Conservation (phyloP, 164 flowering plant species). For the Vitis cinerea region DNA sequence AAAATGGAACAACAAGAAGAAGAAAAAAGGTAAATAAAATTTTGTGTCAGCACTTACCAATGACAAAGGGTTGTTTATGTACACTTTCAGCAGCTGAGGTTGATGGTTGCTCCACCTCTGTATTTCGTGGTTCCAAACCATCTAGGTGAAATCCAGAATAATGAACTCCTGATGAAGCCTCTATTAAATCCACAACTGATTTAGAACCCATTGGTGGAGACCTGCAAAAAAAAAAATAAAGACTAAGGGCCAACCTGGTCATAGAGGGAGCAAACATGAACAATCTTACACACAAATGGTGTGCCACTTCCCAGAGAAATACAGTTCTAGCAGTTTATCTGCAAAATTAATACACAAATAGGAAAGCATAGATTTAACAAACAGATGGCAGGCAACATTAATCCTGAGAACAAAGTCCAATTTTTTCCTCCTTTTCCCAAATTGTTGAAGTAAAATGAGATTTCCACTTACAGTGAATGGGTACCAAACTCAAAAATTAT, state of each 20-base stretch:
- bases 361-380: too few relatives aligned
- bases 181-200: constrained; percentile 70
- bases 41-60: constrained; percentile 51
- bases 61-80: constrained; percentile 77
- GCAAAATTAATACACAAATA: too few relatives aligned
- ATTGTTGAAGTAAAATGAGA: too few relatives aligned
- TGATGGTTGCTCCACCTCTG: constrained; percentile 46
- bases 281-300: neutral
- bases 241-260: neutral
- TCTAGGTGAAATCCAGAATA: constrained; percentile 88
- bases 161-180: constrained; percentile 78
- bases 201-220: constrained; percentile 56
- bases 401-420: too few relatives aligned
- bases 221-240: constrained; percentile 17
- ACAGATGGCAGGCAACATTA: too few relatives aligned
- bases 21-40: neutral
- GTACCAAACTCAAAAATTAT: too few relatives aligned
- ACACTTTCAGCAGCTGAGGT: constrained; percentile 52
- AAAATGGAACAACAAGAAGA: neutral
- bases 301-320: too few relatives aligned
- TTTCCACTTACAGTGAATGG: too few relatives aligned
- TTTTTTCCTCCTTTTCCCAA: too few relatives aligned
- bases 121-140: constrained; percentile 37
- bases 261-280: neutral
- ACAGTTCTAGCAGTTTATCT: too few relatives aligned